These are phyloP conservation scores for Sporothrix humicola DNA, from an alignment of 2,329 filamentous ascomycete genomes.

Conservation along the genomic window DNA sequence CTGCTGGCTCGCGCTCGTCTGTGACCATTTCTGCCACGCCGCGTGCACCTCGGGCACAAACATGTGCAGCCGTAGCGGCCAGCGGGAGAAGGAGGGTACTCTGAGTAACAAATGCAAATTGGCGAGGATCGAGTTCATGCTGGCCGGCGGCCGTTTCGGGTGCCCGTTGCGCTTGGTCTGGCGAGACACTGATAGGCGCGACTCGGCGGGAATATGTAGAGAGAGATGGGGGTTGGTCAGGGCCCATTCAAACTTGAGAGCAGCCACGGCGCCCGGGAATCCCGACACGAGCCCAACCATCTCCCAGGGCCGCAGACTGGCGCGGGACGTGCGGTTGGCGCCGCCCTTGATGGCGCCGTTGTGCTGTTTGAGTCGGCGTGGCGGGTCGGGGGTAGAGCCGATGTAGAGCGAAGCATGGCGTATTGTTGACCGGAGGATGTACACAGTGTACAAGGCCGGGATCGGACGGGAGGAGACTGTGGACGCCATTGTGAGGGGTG, in stretches of 20 bases:
- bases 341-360: slow-evolving; percentile 86
- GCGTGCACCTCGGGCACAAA: slow-evolving; percentile 72
- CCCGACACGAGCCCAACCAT: slow-evolving; percentile 86
- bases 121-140: slow-evolving; percentile 71
- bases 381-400: slow-evolving; percentile 88
- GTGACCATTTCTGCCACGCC: slow-evolving; percentile 69
- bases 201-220: slow-evolving; percentile 71
- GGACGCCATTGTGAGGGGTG: slow-evolving; percentile 1
- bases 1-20: slow-evolving; percentile 5
- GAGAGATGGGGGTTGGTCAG: slow-evolving; percentile 85
- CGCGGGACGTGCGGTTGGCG: slow-evolving; percentile 73
- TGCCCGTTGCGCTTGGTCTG: slow-evolving; percentile 59
- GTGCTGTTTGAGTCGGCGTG: slow-evolving; percentile 84
- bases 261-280: slow-evolving; percentile 84
- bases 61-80: slow-evolving; percentile 83
- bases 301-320: slow-evolving; percentile 81
- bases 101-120: slow-evolving; percentile 82
- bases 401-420: slow-evolving; percentile 78
- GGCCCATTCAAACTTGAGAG: slow-evolving; percentile 95
- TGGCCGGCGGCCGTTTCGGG: slow-evolving; percentile 62
- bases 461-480: slow-evolving; percentile 56
- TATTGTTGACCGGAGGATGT: slow-evolving; percentile 84
- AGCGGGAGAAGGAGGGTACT: slow-evolving; percentile 77
- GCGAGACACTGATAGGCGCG: slow-evolving; percentile 62
- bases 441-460: slow-evolving; percentile 90